A percentile compares a stretch with the other conserved stretches of the same genome.
Evolutionary conservation across 768 basidiomycete species (phyloP).

Genomic region (Macrolepiota dolichaula): DNA sequence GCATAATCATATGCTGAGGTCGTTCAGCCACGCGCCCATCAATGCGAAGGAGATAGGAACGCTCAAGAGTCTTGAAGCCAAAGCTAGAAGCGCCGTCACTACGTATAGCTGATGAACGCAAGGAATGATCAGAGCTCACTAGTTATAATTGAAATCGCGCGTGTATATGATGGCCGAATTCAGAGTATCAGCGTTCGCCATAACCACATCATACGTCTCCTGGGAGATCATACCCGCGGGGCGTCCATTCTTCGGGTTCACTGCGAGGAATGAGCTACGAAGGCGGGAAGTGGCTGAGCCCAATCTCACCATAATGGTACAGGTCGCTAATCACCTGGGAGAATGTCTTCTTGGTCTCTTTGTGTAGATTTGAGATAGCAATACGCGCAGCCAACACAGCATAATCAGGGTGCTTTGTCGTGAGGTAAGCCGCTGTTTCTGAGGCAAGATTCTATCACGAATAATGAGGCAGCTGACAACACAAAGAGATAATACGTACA

Average conservation of each 20-base stretch:
- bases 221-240: conserved; percentile 90
- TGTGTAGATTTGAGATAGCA: conserved; percentile 97
- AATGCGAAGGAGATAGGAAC: conserved; percentile 93
- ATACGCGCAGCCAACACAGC: conserved; percentile 98
- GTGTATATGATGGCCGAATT: conserved; percentile 97
- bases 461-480: not conserved
- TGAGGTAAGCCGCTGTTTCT: conserved; percentile 96
- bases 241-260: conserved; percentile 93
- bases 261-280: conserved; percentile 30
- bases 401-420: conserved; percentile 97
- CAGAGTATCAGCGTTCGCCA: conserved; percentile 73
- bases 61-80: conserved; percentile 99
- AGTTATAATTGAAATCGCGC: conserved; percentile 97
- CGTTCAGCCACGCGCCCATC: conserved; percentile 94
- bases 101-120: not conserved
- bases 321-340: conserved; percentile 89
- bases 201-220: conserved; percentile 79
- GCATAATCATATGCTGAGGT: conserved; percentile 99
- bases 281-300: not conserved
- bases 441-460: conserved; percentile 83
- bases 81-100: conserved; percentile 49
- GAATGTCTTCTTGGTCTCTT: conserved; percentile 98
- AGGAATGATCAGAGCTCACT: conserved; percentile 40
- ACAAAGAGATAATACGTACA: conserved; percentile 42
- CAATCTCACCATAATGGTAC: conserved; percentile 77